Base-by-base conservation (phyloP, 2,329 filamentous ascomycete genomes). In the Sporothrix schenckii region DNA sequence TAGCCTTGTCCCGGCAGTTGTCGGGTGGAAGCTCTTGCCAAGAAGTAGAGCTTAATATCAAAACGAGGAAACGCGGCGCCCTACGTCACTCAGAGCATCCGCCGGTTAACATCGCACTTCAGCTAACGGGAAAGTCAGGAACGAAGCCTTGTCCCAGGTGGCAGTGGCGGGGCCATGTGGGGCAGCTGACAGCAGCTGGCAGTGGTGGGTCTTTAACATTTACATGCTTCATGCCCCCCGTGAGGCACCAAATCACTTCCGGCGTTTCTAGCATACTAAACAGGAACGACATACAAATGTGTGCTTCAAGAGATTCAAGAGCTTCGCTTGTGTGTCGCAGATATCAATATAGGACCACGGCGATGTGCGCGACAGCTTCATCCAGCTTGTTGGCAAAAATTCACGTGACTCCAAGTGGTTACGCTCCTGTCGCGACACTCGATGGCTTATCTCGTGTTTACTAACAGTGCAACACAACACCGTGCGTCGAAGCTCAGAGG, bases 131-230 rank as follows among this genome's bases (percentile, higher is more conserved):
- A 67, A 41, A 34, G 19, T 19, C 27, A 41, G 27, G 47, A 56
- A 47, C 39, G 60, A 30, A 66, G 39, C 39, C 60, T 67, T 47
- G 65, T 27, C 49, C 21, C 19, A 3, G 52, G n/a, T 5, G 21
- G 41, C 30, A 7, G 7, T 24, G 13, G 70, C 56, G 67, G 70
- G 54, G 70, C 53, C 39, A 47, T 27, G 68, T 49, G 68, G 65
- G 70, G 58, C 71, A 69, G 66, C 52, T 69, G 71, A n/a, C 50
- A 44, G 16, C 69, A 71, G 68, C 71, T 68, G 68, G 50, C 70
- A 70, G 16, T 16, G 21, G 34, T 50, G n/a, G 34, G 34, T 30
- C 50, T 10, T 24, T 16, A 4, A 3, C 41, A 16, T 27, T 47
- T 14, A 4, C 21, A 47, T 47, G 21, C 58, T 27, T 16, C 34